Percentiles rank a stretch among this genome's conserved stretches.
These are phyloP conservation scores for Arctium minus DNA, from an alignment of 129 eudicot genomes.

Conservation along the genomic window DNA sequence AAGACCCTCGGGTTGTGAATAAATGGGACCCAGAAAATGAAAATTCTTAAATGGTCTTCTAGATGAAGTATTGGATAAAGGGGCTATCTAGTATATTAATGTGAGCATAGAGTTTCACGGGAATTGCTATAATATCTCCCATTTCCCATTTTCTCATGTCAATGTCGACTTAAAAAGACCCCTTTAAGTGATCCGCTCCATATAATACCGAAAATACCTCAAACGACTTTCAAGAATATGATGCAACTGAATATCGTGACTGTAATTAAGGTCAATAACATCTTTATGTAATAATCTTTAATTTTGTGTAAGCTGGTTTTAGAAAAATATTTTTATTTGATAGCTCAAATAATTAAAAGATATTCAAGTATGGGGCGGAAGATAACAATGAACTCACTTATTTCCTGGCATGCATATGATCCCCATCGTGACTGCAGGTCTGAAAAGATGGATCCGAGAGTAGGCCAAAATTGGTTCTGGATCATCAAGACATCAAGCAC, in stretches of 20 bases:
- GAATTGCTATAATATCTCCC: not conserved
- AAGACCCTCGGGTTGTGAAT: not conserved
- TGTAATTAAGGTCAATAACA: slow-evolving; percentile 14
- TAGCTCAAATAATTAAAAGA: not conserved
- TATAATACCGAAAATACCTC: slow-evolving; percentile 31
- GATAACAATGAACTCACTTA: slow-evolving; percentile 58
- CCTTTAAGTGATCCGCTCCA: slow-evolving; percentile 25
- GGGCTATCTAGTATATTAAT: slow-evolving; percentile 9
- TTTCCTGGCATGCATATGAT: slow-evolving; percentile 36
- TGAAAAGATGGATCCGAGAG: slow-evolving; percentile 40
- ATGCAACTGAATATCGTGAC: slow-evolving; percentile 8
- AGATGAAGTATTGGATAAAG: slow-evolving; percentile 9
- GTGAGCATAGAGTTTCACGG: not conserved
- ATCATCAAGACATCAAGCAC: slow-evolving; percentile 71
- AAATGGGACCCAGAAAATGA: slow-evolving; percentile 11
- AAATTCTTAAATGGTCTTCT: not conserved
- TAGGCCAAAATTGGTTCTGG: slow-evolving; percentile 76
- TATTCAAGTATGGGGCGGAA: slow-evolving; percentile 4
- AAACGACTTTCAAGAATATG: slow-evolving; percentile 27
- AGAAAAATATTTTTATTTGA: not conserved
- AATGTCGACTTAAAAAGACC: slow-evolving; percentile 7
- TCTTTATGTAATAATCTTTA: slow-evolving; percentile 1
- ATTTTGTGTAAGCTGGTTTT: slow-evolving; percentile 1
- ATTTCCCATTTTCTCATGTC: slow-evolving; percentile 1
- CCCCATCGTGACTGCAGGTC: slow-evolving; percentile 68